Evolutionary conservation across 331 rosid species (phyloP).

Genomic region (Ulmus americana): DNA sequence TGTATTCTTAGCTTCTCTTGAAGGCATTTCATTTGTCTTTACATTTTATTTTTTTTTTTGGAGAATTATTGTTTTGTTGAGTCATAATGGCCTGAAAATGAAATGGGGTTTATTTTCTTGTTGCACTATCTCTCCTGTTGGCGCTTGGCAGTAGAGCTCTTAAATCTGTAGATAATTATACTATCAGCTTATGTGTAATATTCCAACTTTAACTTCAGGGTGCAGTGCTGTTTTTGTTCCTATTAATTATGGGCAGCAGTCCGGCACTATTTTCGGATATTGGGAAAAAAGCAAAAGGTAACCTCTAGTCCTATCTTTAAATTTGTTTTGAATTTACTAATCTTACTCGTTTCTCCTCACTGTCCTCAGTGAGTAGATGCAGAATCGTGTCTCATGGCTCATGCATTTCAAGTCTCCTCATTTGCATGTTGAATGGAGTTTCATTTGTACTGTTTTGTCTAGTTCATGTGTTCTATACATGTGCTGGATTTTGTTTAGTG

Average conservation of each 20-base stretch:
- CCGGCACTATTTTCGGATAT: slow-evolving; percentile 80
- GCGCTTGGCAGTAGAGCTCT: neutral
- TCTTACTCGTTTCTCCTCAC: neutral
- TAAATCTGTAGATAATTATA: neutral
- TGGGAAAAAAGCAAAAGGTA: slow-evolving; percentile 86
- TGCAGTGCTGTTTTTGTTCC: slow-evolving; percentile 18
- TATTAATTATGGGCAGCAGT: slow-evolving; percentile 58
- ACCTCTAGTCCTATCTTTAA: neutral
- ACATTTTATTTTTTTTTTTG: neutral
- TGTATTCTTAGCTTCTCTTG: neutral
- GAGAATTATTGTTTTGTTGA: neutral
- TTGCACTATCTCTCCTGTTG: neutral
- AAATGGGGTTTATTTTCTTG: neutral
- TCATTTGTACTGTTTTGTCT: neutral
- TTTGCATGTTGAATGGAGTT: neutral
- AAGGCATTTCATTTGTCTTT: neutral
- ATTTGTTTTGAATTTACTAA: neutral
- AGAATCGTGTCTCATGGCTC: neutral
- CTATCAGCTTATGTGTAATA: neutral
- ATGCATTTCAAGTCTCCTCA: neutral
- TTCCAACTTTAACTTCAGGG: slow-evolving; percentile 21
- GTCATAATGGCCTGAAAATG: no score
- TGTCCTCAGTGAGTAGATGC: neutral
- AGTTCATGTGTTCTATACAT: neutral
- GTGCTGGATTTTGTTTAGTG: neutral